Percentiles rank a stretch among this genome's conserved stretches.
Evolutionary conservation across 306 rosid species (phyloP).

Genomic region (Medicago arabica): DNA sequence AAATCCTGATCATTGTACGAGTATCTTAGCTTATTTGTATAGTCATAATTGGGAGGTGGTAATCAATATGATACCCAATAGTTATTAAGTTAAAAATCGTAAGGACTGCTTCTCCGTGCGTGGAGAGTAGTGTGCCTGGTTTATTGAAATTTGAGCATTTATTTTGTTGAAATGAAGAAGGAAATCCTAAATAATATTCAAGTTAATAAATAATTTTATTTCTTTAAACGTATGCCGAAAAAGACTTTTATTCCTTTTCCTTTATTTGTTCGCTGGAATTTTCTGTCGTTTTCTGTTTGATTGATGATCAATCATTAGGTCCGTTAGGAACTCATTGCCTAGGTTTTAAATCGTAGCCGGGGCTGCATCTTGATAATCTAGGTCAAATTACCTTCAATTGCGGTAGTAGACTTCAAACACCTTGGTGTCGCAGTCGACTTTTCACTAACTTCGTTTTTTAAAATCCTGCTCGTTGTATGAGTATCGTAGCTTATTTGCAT

Average conservation of each 20-base stretch:
- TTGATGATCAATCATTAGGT: slow-evolving; percentile 1
- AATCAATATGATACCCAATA: background rate
- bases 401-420: background rate
- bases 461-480: background rate
- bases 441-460: background rate
- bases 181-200: background rate
- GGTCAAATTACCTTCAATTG: background rate
- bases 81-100: background rate
- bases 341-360: background rate
- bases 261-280: background rate
- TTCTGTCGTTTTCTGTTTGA: slow-evolving; percentile 12
- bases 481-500: slow-evolving; percentile 4
- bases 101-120: slow-evolving; percentile 12
- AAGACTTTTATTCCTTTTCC: background rate
- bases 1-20: background rate
- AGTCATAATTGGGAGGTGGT: background rate
- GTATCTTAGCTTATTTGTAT: background rate
- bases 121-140: background rate
- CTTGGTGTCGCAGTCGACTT: background rate
- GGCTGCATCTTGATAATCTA: background rate
- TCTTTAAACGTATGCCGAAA: background rate
- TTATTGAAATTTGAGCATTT: background rate
- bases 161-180: background rate
- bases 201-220: slow-evolving; percentile 5
- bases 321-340: background rate